phyloP scores from a whole-genome alignment of 1,284 basidiomycete species.

The Termitomyces sp. region DNA sequence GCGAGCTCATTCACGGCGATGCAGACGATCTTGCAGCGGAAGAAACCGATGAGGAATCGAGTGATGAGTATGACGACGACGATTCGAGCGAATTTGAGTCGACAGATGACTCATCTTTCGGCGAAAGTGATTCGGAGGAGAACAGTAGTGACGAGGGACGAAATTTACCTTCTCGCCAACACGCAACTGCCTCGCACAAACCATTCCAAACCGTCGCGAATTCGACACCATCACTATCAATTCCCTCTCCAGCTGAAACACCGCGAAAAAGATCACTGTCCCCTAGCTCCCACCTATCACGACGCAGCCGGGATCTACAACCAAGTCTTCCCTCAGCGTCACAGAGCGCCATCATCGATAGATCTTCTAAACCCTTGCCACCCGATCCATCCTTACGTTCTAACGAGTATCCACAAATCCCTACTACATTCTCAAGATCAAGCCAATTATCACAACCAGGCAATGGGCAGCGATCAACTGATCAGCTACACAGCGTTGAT shows the following conservation, averaged over 20 bases:
- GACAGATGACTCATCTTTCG: constrained; percentile 26
- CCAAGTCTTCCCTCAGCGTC: constrained; percentile 34
- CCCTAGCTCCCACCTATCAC: constrained; percentile 35
- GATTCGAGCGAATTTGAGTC: constrained; percentile 24
- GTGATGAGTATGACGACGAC: constrained; percentile 31
- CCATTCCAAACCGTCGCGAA: constrained; percentile 8
- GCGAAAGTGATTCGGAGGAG: constrained; percentile 25
- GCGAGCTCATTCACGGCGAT: constrained; percentile 72
- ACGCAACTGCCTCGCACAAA: not conserved
- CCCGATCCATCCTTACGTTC: constrained; percentile 25
- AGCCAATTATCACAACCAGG: constrained; percentile 1
- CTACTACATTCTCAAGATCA: constrained; percentile 16
- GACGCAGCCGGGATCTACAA: constrained; percentile 30
- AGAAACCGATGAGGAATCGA: constrained; percentile 55
- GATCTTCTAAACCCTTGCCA: constrained; percentile 29
- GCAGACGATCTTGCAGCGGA: constrained; percentile 77
- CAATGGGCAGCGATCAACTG: not conserved
- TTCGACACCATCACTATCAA: not conserved
- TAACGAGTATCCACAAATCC: constrained; percentile 17
- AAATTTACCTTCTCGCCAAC: constrained; percentile 3
- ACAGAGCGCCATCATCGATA: constrained; percentile 17
- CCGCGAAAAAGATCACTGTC: constrained; percentile 37
- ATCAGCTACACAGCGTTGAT: constrained; percentile 1
- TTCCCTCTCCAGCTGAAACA: not conserved
- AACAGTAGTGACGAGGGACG: constrained; percentile 22